A percentile compares a stretch with the other conserved stretches of the same genome.
Conservation (phyloP, 495 filamentous ascomycete species). For the Physcia stellaris region DNA sequence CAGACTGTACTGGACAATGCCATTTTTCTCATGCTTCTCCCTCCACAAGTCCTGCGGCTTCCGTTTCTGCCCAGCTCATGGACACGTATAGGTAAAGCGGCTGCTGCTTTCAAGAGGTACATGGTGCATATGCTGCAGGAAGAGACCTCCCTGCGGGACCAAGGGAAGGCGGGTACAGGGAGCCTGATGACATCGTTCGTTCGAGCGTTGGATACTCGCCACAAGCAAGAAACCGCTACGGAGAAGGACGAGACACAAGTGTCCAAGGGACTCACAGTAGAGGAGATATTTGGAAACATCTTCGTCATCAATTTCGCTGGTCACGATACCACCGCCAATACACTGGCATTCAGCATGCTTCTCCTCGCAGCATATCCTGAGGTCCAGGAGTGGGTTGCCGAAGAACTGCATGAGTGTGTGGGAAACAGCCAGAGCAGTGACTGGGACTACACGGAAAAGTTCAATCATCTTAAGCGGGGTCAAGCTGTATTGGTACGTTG, state of each 20-base stretch:
- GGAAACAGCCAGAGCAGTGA: constrained; percentile 13
- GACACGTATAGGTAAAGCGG: constrained; percentile 4
- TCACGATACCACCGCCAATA: constrained; percentile 35
- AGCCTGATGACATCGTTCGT: constrained; percentile 8
- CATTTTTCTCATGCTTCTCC: constrained; percentile 8
- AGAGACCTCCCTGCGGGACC: not conserved
- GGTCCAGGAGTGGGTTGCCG: constrained; percentile 25
- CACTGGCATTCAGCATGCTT: constrained; percentile 26
- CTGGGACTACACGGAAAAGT: constrained; percentile 28
- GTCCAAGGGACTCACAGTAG: constrained; percentile 16
- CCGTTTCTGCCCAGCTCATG: constrained; percentile 5
- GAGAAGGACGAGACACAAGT: not conserved
- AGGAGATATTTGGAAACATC: constrained; percentile 33
- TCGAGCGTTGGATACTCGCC: constrained; percentile 1
- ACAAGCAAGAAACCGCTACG: constrained; percentile 10
- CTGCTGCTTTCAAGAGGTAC: constrained; percentile 11
- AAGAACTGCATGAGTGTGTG: constrained; percentile 22
- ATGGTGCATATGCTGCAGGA: constrained; percentile 11
- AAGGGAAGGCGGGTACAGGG: constrained; percentile 2
- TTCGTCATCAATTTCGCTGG: constrained; percentile 36
- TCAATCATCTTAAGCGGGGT: constrained; percentile 28
- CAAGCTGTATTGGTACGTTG: constrained; percentile 31
- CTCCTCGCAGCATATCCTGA: constrained; percentile 27
- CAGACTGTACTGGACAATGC: constrained; percentile 15
- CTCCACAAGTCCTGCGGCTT: constrained; percentile 4